These are phyloP conservation scores for Durusdinium trenchii DNA, from an alignment of 73 alveolate genomes.

Conservation along the genomic window DNA sequence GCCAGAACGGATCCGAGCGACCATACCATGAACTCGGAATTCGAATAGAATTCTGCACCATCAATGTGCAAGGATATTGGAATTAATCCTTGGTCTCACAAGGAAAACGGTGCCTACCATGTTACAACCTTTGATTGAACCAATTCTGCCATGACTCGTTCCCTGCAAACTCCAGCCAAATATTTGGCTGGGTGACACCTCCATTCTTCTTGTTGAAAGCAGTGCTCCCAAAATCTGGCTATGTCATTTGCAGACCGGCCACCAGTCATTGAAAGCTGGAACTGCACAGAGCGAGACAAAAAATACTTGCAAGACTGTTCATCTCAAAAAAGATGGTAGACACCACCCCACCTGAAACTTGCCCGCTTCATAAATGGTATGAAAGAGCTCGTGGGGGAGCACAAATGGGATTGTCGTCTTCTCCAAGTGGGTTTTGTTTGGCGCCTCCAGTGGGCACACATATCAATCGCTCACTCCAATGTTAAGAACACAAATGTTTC, in stretches of 20 bases:
- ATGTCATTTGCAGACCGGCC: conserved; percentile 41
- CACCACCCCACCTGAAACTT: neutral
- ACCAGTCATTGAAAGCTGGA: conserved; percentile 44
- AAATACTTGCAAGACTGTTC: neutral
- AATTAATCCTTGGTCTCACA: neutral
- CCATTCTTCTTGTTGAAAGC: neutral
- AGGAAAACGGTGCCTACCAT: neutral
- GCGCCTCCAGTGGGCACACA: too few relatives aligned
- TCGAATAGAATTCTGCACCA: conserved; percentile 7
- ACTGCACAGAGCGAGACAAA: neutral
- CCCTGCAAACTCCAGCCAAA: neutral
- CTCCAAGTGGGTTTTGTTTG: neutral
- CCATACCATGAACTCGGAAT: neutral
- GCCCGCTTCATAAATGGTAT: neutral
- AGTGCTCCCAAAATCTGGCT: neutral
- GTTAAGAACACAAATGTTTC: neutral
- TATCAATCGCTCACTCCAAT: too few relatives aligned
- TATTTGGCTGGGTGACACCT: neutral
- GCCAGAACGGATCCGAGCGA: neutral
- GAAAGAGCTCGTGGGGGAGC: neutral
- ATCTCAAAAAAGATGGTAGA: neutral
- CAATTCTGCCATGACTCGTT: neutral
- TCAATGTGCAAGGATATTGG: neutral
- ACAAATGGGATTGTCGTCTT: neutral
- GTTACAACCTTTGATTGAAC: too few relatives aligned